Evolutionary conservation across 371 early-diverging fungal genomes (phyloP).

Genomic region (Mortierella sp.): DNA sequence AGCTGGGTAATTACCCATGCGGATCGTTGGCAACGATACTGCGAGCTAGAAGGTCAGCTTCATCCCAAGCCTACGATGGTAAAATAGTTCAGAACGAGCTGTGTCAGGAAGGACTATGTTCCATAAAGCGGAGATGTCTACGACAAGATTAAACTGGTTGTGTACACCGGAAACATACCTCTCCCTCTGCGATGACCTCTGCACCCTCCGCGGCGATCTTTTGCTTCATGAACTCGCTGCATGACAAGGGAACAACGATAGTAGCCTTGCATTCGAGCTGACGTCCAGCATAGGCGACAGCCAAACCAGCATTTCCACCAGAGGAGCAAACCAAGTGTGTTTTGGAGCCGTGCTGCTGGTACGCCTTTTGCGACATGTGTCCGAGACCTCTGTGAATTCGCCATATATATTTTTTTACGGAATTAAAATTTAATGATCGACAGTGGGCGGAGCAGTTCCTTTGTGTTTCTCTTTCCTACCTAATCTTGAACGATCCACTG

Average conservation of each 20-base stretch:
- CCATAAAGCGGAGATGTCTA: no score
- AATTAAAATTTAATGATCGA: no score
- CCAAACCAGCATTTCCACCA: slow-evolving; percentile 77
- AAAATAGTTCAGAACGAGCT: neutral
- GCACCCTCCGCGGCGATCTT: slow-evolving; percentile 73
- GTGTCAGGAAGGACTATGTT: no score
- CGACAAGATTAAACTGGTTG: neutral
- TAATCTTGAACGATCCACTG: slow-evolving; percentile 79
- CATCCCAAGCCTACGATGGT: slow-evolving; percentile 60
- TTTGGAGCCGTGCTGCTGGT: slow-evolving; percentile 61
- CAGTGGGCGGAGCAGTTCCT: no score
- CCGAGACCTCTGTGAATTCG: slow-evolving; percentile 69
- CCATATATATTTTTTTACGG: no score
- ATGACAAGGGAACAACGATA: slow-evolving; percentile 68
- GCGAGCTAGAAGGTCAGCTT: slow-evolving; percentile 65
- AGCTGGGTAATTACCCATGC: slow-evolving; percentile 58
- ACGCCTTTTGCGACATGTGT: slow-evolving; percentile 67
- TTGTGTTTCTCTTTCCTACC: slow-evolving; percentile 58
- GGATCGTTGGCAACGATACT: slow-evolving; percentile 59
- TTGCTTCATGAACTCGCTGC: slow-evolving; percentile 63
- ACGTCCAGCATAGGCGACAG: slow-evolving; percentile 75
- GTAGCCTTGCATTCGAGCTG: slow-evolving; percentile 69
- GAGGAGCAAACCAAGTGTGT: slow-evolving; percentile 72
- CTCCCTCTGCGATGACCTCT: slow-evolving; percentile 65
- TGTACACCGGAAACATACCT: slow-evolving; percentile 41